These are phyloP conservation scores for Trametes maxima DNA, from an alignment of 768 basidiomycete genomes.

Conservation along the genomic window DNA sequence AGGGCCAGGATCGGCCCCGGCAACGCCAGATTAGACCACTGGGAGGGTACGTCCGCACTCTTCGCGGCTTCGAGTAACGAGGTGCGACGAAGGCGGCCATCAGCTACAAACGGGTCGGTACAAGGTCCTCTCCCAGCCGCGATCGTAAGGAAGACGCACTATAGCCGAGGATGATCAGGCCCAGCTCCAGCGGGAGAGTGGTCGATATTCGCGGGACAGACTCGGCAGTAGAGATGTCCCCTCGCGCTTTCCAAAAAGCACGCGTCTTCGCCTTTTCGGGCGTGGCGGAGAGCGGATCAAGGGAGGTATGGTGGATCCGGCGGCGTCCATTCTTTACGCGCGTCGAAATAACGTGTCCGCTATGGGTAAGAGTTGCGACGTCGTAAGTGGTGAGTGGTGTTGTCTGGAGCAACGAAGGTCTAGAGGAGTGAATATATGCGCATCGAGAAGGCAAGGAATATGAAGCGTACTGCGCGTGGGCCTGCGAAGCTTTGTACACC, in stretches of 20 bases:
- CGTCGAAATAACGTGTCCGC: conserved; percentile 26
- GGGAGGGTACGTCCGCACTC: conserved; percentile 26
- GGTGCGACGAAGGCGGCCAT: conserved; percentile 33
- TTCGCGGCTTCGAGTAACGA: conserved; percentile 29
- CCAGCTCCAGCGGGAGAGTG: conserved; percentile 54
- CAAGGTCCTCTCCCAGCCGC: not conserved
- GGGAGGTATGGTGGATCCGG: conserved; percentile 14
- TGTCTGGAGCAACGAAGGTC: conserved; percentile 17
- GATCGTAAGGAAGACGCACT: conserved; percentile 18
- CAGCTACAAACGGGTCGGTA: conserved; percentile 24
- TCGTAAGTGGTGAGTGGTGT: conserved; percentile 11
- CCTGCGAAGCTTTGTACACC: conserved; percentile 10
- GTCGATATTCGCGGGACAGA: conserved; percentile 23
- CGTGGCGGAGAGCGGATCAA: not conserved
- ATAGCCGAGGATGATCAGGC: conserved; percentile 58
- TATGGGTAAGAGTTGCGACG: conserved; percentile 10
- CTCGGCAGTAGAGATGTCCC: conserved; percentile 7
- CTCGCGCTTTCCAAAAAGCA: conserved; percentile 31
- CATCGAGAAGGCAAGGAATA: no score
- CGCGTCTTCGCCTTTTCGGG: not conserved
- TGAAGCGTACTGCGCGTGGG: not conserved
- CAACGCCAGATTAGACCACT: conserved; percentile 50
- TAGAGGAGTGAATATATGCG: conserved; percentile 1
- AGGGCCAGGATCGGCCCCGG: conserved; percentile 52
- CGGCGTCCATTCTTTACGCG: conserved; percentile 25